Evolutionary conservation across 352 stramenopile species (phyloP), one percentile per base, ranked within the genome.

Genomic region (Globisporangium parvum): DNA sequence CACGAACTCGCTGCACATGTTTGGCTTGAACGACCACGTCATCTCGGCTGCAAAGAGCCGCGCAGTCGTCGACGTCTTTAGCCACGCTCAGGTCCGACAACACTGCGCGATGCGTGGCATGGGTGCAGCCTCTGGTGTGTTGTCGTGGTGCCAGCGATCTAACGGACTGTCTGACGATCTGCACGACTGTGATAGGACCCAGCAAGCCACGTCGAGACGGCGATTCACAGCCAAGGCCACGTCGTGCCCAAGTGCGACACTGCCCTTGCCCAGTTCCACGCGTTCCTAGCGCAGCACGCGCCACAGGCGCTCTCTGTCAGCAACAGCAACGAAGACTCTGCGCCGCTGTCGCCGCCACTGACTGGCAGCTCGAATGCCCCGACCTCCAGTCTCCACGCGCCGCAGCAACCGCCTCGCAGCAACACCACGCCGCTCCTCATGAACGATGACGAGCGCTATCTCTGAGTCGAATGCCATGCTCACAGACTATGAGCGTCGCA

Each of bases 11-110:
- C 77, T 93, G 35, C 83, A 93, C 56, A 63, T 88, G 53, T 91
- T 85, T 51, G 83, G 83, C 53, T 69, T 73, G 18, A 93, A 91
- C 60, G 83, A 93, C 73, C 70, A 87, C 60, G 83, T 93, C 23
- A 85, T 93, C 45, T 77, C 80, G 6, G 70, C 83, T 17, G 57
- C 65, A 47, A 89, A 89, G 64, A 91, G 77, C 21, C 69, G 86
- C 57, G 59, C 78, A 59, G 71, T 93, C 40, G 80, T 80, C 47
- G 70, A 86, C 49, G 55, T 82, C 59, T 91, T 93, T 60, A 66
- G 74, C 40, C 50, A 72, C 6, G 60, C 69, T 18, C 57, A 86
- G 75, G 80, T 88, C 2, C 21, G 44, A 31, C 5, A 44, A 37
- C 15, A 17, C 21, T 21, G 24, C 57, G 58, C n/a, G n/a, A n/a